Base-by-base conservation (phyloP, 2,329 filamentous ascomycete species). In the Calonectria pseudoreteaudii region DNA sequence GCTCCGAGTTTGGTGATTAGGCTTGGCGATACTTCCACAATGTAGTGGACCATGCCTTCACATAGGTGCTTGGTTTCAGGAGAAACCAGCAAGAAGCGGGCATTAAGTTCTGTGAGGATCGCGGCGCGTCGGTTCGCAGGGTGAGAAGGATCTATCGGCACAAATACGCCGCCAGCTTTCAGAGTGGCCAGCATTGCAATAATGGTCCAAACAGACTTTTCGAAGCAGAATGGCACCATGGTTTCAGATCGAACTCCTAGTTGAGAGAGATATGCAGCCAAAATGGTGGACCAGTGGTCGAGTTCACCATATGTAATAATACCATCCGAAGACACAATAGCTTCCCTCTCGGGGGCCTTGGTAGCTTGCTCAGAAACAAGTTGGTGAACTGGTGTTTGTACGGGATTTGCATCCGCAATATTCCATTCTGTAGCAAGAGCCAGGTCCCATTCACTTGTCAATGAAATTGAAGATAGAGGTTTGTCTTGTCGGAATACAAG, bases 81-180 rank as follows among this genome's bases (percentile, higher is more conserved):
- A 7, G 68, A 71, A 10, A 56, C 62, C 3, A 71, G 2, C 30
- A 71, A 49, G 23, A 71, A 31, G 1, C 30, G 28, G 5, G 50
- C 34, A 5, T 41, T 38, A 2, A 50, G 13, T 14, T 65, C 20
- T 6, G 58, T 38, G 2, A 66, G 4, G 4, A 71, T 71, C 1
- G 62, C 31, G 11, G 58, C 4, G 3, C 68, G 47, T 2, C 75
- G 73, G 1, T 44, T 52, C 2, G 82, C 83, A 1, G 86, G 85
- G 66, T 84, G 75, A 56, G 83, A 81, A 16, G 84, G 82, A 66
- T 87, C 85, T 3, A 86, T 72, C 0, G 83, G 82, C 13, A 77
- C 74, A 53, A 79, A 82, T 9, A 78, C 77, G 8, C 65, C 82
- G 7, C 83, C 84, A 53, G 83, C 80, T 67, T 83, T 84, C 34